Evolutionary conservation across 306 rosid species (phyloP).

Genomic region (Sicyos baderoa): DNA sequence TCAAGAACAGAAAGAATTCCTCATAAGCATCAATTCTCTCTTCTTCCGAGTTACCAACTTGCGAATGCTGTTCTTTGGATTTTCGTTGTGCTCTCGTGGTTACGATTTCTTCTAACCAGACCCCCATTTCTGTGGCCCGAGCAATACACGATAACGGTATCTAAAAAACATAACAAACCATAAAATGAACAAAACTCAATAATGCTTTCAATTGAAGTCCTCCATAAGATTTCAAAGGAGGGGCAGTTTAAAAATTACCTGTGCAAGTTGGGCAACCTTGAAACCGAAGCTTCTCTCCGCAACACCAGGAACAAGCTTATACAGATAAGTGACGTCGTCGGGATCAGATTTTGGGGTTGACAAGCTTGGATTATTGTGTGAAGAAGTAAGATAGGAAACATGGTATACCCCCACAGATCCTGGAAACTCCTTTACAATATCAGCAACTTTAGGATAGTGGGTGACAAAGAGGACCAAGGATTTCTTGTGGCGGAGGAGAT

Average conservation of each 20-base stretch:
- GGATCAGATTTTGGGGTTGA: slow-evolving; percentile 27
- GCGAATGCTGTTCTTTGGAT: slow-evolving; percentile 23
- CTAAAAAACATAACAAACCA: slow-evolving; percentile 37
- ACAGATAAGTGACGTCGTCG: slow-evolving; percentile 69
- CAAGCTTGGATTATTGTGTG: slow-evolving; percentile 27
- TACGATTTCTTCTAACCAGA: slow-evolving; percentile 54
- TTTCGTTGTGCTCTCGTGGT: slow-evolving; percentile 38
- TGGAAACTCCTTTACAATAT: slow-evolving; percentile 56
- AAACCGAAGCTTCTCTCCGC: slow-evolving; percentile 81
- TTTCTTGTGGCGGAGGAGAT: slow-evolving; percentile 58
- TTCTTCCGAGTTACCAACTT: slow-evolving; percentile 23
- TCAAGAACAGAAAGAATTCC: slow-evolving; percentile 43
- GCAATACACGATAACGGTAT: slow-evolving; percentile 57
- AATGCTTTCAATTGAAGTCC: neutral
- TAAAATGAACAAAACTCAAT: slow-evolving; percentile 4
- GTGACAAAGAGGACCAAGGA: slow-evolving; percentile 86
- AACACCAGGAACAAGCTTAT: slow-evolving; percentile 76
- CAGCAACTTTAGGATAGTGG: slow-evolving; percentile 76
- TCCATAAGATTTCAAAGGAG: neutral
- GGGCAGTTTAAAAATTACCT: slow-evolving; percentile 40
- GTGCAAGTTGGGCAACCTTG: slow-evolving; percentile 95
- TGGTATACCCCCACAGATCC: slow-evolving; percentile 69
- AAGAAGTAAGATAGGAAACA: slow-evolving; percentile 73
- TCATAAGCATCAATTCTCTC: slow-evolving; percentile 30
- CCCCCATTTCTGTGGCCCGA: slow-evolving; percentile 68